Conservation (phyloP, 2,329 filamentous ascomycete species). For the Alternaria incomplexa region DNA sequence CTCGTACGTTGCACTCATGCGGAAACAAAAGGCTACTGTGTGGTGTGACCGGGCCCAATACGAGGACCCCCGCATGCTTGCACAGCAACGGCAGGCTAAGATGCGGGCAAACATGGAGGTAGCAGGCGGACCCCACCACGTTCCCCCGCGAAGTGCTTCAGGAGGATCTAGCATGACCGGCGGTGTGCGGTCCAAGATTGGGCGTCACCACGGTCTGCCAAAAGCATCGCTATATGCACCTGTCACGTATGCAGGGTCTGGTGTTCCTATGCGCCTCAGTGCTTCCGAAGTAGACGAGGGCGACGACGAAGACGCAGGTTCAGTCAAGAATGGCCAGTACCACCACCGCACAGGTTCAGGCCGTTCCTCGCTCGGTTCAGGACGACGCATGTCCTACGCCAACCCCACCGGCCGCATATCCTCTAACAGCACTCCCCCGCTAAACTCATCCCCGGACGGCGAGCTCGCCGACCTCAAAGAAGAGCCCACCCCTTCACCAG, state of each 20-base stretch:
- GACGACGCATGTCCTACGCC: slow-evolving; percentile 46
- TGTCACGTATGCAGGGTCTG: slow-evolving; percentile 75
- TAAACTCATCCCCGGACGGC: slow-evolving; percentile 37
- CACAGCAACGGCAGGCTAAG: slow-evolving; percentile 86
- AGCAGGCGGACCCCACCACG: slow-evolving; percentile 62
- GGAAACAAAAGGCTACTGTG: slow-evolving; percentile 96
- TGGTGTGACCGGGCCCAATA: slow-evolving; percentile 96
- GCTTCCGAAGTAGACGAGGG: slow-evolving; percentile 95
- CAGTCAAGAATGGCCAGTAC: slow-evolving; percentile 48
- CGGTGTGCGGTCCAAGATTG: slow-evolving; percentile 79
- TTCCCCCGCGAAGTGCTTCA: slow-evolving; percentile 47
- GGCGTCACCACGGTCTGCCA: slow-evolving; percentile 79
- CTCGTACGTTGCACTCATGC: slow-evolving; percentile 94
- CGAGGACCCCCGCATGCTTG: slow-evolving; percentile 83
- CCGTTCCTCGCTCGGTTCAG: slow-evolving; percentile 66
- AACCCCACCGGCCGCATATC: slow-evolving; percentile 55
- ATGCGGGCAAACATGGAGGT: slow-evolving; percentile 85
- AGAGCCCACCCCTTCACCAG: slow-evolving; percentile 56
- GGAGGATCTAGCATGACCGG: slow-evolving; percentile 46
- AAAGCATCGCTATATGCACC: slow-evolving; percentile 80
- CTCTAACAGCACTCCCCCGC: slow-evolving; percentile 62
- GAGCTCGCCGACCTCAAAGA: slow-evolving; percentile 50
- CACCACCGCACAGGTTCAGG: slow-evolving; percentile 77
- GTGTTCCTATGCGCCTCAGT: slow-evolving; percentile 88
- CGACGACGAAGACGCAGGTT: slow-evolving; percentile 73